These are phyloP conservation scores for Tetrapisispora phaffii DNA, from an alignment of 805 yeast species.

Conservation along the genomic window DNA sequence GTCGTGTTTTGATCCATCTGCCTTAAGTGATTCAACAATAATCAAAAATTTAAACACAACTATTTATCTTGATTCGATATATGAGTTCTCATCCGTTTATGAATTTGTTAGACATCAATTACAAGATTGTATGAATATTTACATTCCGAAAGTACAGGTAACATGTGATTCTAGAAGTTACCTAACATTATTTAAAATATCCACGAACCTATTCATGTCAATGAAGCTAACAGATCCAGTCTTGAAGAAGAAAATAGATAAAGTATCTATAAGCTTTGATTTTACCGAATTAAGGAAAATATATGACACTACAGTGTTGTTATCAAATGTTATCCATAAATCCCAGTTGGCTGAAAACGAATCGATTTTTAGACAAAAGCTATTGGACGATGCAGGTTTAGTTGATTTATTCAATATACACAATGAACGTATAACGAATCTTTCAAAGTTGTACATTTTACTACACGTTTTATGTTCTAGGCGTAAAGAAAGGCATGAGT, in stretches of 20 bases:
- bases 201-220: conserved; percentile 56
- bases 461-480: conserved; percentile 36
- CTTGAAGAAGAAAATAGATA: conserved; percentile 50
- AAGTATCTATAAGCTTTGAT: conserved; percentile 60
- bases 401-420: conserved; percentile 36
- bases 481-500: conserved; percentile 23
- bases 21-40: conserved; percentile 41
- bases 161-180: conserved; percentile 69
- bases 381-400: conserved; percentile 41
- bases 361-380: conserved; percentile 39
- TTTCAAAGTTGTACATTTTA: conserved; percentile 36
- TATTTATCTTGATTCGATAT: conserved; percentile 48
- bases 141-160: conserved; percentile 59
- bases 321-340: conserved; percentile 41
- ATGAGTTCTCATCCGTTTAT: conserved; percentile 33
- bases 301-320: conserved; percentile 34
- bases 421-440: conserved; percentile 29
- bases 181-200: conserved; percentile 51
- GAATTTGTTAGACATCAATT: conserved; percentile 20
- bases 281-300: conserved; percentile 49
- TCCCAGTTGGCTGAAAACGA: conserved; percentile 37
- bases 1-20: conserved; percentile 45
- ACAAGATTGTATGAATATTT: conserved; percentile 46
- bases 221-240: conserved; percentile 59
- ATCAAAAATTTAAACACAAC: conserved; percentile 56